These are phyloP conservation scores for Fusarium nygamai DNA, from an alignment of 2,329 filamentous ascomycete genomes.

Conservation along the genomic window DNA sequence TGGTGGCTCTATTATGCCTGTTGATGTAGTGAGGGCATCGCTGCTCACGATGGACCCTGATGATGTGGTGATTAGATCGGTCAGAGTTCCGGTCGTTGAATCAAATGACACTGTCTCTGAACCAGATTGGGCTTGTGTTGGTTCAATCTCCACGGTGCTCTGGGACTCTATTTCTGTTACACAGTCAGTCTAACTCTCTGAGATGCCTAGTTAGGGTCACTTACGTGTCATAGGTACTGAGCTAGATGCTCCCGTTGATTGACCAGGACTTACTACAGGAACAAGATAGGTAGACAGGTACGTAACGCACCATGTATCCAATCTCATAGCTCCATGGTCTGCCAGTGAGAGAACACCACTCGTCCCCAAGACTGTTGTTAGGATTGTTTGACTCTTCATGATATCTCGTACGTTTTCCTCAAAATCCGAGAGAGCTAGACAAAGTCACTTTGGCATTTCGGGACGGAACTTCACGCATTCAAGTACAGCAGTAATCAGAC, in stretches of 20 bases:
- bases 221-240: neutral
- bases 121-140: neutral
- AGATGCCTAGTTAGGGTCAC: neutral
- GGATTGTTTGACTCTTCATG: neutral
- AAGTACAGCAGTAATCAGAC: rapidly evolving
- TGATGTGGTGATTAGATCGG: neutral
- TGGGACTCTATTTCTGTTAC: neutral
- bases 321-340: neutral
- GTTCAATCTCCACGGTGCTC: neutral
- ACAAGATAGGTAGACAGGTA: conserved; percentile 3
- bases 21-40: neutral
- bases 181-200: neutral
- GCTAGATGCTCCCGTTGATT: neutral
- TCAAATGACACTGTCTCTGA: neutral
- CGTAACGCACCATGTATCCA: neutral
- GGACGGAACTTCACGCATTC: neutral
- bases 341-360: neutral
- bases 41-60: neutral
- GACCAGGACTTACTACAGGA: neutral
- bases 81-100: neutral
- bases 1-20: neutral
- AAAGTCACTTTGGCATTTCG: rapidly evolving
- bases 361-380: neutral
- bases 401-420: neutral
- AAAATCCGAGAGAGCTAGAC: too few species aligned